phyloP scores from a whole-genome alignment of 140 eudicot genomes.

The Senecio squalidus region DNA sequence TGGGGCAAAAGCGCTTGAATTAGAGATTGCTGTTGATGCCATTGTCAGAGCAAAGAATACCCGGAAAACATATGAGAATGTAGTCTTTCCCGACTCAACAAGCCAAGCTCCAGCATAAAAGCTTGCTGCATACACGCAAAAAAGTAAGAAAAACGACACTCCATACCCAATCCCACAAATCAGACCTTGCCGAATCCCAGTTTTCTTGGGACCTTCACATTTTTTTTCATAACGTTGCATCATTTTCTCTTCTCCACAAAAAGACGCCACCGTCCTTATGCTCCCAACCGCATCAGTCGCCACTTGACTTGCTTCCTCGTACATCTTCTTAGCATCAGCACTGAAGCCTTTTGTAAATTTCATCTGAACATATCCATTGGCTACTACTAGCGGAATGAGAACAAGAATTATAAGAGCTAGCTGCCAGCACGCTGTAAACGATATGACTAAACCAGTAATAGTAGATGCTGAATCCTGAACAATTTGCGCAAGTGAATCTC shows the following conservation, averaged over 20 bases:
- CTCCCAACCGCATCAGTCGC: slow-evolving; percentile 92
- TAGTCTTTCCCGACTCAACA: slow-evolving; percentile 49
- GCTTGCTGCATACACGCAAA: slow-evolving; percentile 54
- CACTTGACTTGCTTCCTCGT: slow-evolving; percentile 87
- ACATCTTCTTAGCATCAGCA: slow-evolving; percentile 81
- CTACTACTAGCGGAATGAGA: slow-evolving; percentile 57
- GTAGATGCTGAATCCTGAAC: slow-evolving; percentile 57
- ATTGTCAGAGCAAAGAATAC: slow-evolving; percentile 85
- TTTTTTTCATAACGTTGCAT: slow-evolving; percentile 50
- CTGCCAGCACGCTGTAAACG: slow-evolving; percentile 75
- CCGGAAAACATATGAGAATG: slow-evolving; percentile 56
- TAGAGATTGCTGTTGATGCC: slow-evolving; percentile 72
- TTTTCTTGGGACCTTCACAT: slow-evolving; percentile 68
- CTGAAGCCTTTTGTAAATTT: slow-evolving; percentile 77
- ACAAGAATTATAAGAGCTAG: slow-evolving; percentile 63
- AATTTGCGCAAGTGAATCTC: slow-evolving; percentile 68
- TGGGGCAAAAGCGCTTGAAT: slow-evolving; percentile 77
- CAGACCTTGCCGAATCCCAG: slow-evolving; percentile 65
- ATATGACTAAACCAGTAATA: slow-evolving; percentile 49
- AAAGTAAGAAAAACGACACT: slow-evolving; percentile 48
- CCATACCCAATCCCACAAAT: slow-evolving; percentile 78
- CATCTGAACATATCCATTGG: slow-evolving; percentile 54
- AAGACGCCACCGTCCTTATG: slow-evolving; percentile 81
- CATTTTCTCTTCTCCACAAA: slow-evolving; percentile 84
- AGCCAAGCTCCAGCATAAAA: slow-evolving; percentile 80